Conservation (phyloP, 805 yeast species). For the Danielozyma ontarioensis region DNA sequence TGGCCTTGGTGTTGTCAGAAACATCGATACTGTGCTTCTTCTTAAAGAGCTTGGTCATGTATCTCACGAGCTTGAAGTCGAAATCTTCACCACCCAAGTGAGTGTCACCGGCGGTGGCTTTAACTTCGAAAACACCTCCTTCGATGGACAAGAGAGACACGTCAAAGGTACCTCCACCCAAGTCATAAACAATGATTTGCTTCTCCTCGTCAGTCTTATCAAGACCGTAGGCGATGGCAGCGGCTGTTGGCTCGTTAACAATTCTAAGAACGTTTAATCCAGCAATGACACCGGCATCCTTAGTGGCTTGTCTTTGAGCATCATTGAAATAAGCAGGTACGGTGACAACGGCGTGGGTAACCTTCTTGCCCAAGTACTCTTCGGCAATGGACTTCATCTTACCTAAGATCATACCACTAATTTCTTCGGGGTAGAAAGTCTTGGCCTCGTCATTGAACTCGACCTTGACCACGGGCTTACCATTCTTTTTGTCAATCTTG, state of each 20-base stretch:
- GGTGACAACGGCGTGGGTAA: slow-evolving; percentile 85
- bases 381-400: slow-evolving; percentile 83
- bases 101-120: slow-evolving; percentile 47
- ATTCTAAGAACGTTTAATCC: slow-evolving; percentile 85
- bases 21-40: slow-evolving; percentile 42
- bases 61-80: slow-evolving; percentile 40
- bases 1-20: slow-evolving; percentile 36
- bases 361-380: slow-evolving; percentile 66
- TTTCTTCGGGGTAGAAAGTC: slow-evolving; percentile 89
- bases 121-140: slow-evolving; percentile 46
- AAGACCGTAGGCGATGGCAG: slow-evolving; percentile 29
- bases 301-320: slow-evolving; percentile 92
- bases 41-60: slow-evolving; percentile 39
- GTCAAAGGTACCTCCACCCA: slow-evolving; percentile 45
- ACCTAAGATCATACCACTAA: slow-evolving; percentile 85
- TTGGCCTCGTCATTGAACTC: slow-evolving; percentile 82
- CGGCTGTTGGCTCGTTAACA: slow-evolving; percentile 71
- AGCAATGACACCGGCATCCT: slow-evolving; percentile 90
- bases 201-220: slow-evolving; percentile 33
- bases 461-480: slow-evolving; percentile 78
- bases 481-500: slow-evolving; percentile 65
- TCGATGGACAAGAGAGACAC: slow-evolving; percentile 34
- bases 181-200: slow-evolving; percentile 44
- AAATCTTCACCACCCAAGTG: slow-evolving; percentile 50
- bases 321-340: slow-evolving; percentile 93